These are phyloP conservation scores for Saturnispora silvae DNA, from an alignment of 805 yeast genomes.

Conservation along the genomic window DNA sequence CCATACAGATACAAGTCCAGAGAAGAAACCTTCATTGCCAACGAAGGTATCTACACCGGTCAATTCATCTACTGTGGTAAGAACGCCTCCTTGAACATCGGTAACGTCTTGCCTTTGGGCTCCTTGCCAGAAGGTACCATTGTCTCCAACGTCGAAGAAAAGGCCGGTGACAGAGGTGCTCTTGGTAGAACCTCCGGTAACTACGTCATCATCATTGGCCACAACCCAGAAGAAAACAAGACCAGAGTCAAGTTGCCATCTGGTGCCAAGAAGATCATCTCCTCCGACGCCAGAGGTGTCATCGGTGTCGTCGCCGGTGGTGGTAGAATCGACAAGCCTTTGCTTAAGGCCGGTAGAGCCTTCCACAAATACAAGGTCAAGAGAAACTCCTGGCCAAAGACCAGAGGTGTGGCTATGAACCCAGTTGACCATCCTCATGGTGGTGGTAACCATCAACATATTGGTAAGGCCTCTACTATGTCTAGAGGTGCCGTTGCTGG, in stretches of 20 bases:
- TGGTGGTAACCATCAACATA: conserved; percentile 99
- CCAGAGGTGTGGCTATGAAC: conserved; percentile 99
- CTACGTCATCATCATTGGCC: conserved; percentile 98
- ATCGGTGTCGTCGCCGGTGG: conserved; percentile 99
- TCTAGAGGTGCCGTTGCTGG: conserved; percentile 99
- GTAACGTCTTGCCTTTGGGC: conserved; percentile 95
- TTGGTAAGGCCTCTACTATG: conserved; percentile 99
- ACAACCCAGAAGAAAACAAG: conserved; percentile 98
- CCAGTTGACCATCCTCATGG: conserved; percentile 99
- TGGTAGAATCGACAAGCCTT: conserved; percentile 99
- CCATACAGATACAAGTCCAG: conserved; percentile 97
- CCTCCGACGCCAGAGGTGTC: conserved; percentile 97
- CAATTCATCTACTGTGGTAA: conserved; percentile 98
- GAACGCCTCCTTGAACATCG: conserved; percentile 93
- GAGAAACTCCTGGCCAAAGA: conserved; percentile 99
- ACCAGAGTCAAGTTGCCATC: conserved; percentile 99
- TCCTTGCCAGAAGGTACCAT: conserved; percentile 99
- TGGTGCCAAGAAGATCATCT: conserved; percentile 94
- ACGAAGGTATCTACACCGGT: conserved; percentile 99
- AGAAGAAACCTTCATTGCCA: conserved; percentile 98
- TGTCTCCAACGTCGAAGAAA: conserved; percentile 96
- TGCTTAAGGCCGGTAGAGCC: conserved; percentile 99
- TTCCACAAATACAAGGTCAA: conserved; percentile 99
- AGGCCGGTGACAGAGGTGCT: conserved; percentile 99
- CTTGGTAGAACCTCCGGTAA: conserved; percentile 99